phyloP scores from a whole-genome alignment of 2,329 filamentous ascomycete species.

The Penicillium sp. region DNA sequence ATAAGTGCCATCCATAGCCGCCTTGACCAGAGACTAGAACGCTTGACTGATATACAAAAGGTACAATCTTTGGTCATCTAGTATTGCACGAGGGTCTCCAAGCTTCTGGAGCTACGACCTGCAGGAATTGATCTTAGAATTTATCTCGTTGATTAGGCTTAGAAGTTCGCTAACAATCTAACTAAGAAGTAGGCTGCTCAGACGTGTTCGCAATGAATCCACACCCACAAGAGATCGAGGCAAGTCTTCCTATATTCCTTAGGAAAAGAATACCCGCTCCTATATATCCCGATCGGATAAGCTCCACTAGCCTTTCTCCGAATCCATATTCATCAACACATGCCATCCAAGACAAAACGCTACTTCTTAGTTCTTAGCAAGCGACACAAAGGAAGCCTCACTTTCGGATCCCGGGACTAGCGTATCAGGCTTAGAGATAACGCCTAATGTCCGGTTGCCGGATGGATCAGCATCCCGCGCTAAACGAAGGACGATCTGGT shows the following conservation, averaged over 20 bases:
- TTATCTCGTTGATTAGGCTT: slow-evolving; percentile 37
- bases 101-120: slow-evolving; percentile 27
- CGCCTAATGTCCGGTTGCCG: slow-evolving; percentile 42
- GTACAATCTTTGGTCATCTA: slow-evolving; percentile 26
- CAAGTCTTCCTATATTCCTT: slow-evolving; percentile 30
- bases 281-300: slow-evolving; percentile 31
- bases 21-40: slow-evolving; percentile 39
- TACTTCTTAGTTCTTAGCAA: slow-evolving; percentile 47
- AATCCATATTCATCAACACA: slow-evolving; percentile 48
- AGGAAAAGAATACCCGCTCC: slow-evolving; percentile 35
- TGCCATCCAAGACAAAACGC: slow-evolving; percentile 53
- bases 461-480: slow-evolving; percentile 35
- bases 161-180: slow-evolving; percentile 39
- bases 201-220: slow-evolving; percentile 29
- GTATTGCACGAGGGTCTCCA: slow-evolving; percentile 26
- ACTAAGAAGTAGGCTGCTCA: slow-evolving; percentile 34
- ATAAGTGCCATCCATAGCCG: slow-evolving; percentile 37
- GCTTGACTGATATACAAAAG: slow-evolving; percentile 40
- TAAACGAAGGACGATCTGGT: slow-evolving; percentile 43
- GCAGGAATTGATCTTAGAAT: slow-evolving; percentile 37
- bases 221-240: slow-evolving; percentile 32
- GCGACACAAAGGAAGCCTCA: slow-evolving; percentile 38
- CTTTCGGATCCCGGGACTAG: slow-evolving; percentile 38
- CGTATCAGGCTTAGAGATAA: slow-evolving; percentile 52
- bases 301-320: slow-evolving; percentile 33